Percentiles rank a stretch among this genome's conserved stretches.
Conservation (phyloP, 2,329 filamentous ascomycete species). For the Pseudogymnoascus sp. region DNA sequence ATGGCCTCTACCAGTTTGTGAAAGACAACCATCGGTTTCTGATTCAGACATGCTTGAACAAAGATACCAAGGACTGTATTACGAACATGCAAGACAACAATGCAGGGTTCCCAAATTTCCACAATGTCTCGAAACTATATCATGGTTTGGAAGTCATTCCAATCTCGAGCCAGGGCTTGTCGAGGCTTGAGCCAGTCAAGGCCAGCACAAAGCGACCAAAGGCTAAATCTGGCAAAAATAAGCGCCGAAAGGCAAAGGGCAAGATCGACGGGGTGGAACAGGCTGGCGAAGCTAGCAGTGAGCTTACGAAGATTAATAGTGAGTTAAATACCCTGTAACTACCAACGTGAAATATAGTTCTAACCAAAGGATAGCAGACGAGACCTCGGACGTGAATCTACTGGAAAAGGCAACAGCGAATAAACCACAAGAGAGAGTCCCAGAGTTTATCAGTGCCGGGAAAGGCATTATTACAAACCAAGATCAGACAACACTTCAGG, state of each 20-base stretch:
- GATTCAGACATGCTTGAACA: neutral
- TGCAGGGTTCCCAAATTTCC: neutral
- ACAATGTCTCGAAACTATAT: neutral
- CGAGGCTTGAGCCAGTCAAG: neutral
- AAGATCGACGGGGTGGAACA: neutral
- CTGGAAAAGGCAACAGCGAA: neutral
- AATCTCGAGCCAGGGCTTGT: neutral
- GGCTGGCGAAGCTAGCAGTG: neutral
- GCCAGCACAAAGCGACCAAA: neutral
- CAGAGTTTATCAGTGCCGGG: neutral
- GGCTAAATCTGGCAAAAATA: neutral
- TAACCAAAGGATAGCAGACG: neutral
- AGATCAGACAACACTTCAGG: neutral
- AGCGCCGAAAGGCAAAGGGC: neutral
- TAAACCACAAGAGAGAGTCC: neutral
- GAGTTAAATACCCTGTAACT: neutral
- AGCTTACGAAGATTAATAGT: neutral
- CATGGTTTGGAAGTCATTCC: neutral
- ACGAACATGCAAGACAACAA: neutral
- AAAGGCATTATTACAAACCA: neutral
- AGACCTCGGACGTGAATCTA: neutral
- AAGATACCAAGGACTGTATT: neutral
- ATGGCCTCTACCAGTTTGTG: neutral
- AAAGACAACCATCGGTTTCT: neutral
- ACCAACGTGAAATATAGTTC: neutral